These are phyloP conservation scores for Aspergillus sp. DNA, from an alignment of 2,329 filamentous ascomycete species.

Conservation along the genomic window DNA sequence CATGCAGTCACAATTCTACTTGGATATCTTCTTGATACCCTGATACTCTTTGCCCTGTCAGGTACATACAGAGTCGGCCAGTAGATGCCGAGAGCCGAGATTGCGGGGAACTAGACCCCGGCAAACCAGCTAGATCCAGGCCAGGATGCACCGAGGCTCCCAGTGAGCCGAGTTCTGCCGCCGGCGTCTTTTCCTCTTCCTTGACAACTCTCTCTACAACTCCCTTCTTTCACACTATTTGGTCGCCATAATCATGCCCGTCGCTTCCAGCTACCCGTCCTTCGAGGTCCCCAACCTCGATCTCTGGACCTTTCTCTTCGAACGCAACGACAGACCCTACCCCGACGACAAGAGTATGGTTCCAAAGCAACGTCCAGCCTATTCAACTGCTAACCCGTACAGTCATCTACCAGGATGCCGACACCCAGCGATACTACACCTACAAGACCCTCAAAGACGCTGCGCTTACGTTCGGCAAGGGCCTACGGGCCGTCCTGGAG, in stretches of 20 bases:
- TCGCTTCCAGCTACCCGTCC: constrained; percentile 54
- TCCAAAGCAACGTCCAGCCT: neutral
- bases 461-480: constrained; percentile 69
- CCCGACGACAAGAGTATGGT: constrained; percentile 62
- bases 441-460: constrained; percentile 56
- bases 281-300: constrained; percentile 66
- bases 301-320: constrained; percentile 70
- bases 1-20: too few relatives aligned
- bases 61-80: too few relatives aligned
- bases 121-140: neutral
- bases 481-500: constrained; percentile 61
- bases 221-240: neutral
- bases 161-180: neutral
- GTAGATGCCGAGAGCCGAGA: too few relatives aligned
- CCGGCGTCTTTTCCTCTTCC: neutral
- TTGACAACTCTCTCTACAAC: neutral
- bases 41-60: too few relatives aligned
- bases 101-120: too few relatives aligned
- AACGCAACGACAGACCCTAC: constrained; percentile 55
- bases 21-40: too few relatives aligned
- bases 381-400: constrained; percentile 6
- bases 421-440: constrained; percentile 61
- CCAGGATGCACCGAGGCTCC: neutral
- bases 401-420: constrained; percentile 72
- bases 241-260: constrained; percentile 51